Conservation (phyloP, 148 eudicot genomes). For the Cornus kousa region DNA sequence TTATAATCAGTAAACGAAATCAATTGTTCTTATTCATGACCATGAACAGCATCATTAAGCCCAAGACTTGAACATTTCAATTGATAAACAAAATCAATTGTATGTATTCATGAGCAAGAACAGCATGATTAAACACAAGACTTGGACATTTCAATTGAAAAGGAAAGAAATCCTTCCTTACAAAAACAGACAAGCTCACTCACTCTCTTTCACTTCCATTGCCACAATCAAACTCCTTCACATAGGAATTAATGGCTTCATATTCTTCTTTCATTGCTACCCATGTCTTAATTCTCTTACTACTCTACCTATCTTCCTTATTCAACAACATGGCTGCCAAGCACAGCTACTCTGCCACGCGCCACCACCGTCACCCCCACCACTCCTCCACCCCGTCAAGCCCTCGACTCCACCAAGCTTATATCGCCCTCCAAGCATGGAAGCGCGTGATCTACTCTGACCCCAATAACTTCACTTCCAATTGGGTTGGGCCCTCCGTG, state of each 20-base stretch:
- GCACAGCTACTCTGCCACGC: conserved; percentile 15
- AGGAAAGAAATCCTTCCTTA: conserved; percentile 22
- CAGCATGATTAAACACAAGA: conserved; percentile 18
- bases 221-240: neutral
- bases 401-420: conserved; percentile 52
- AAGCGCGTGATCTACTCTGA: conserved; percentile 60
- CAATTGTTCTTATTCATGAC: neutral
- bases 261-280: conserved; percentile 12
- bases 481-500: conserved; percentile 62
- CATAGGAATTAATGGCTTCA: conserved; percentile 27
- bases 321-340: conserved; percentile 33
- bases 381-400: conserved; percentile 19
- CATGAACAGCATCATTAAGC: conserved; percentile 5
- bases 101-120: neutral
- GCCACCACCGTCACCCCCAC: conserved; percentile 13
- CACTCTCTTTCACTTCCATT: no score
- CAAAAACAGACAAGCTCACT: conserved; percentile 15
- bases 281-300: conserved; percentile 15
- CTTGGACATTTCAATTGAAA: conserved; percentile 3
- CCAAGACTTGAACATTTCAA: neutral
- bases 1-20: neutral
- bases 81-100: conserved; percentile 5
- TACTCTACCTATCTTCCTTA: conserved; percentile 18
- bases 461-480: conserved; percentile 57
- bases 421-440: conserved; percentile 71